Conservation (phyloP, 2,329 filamentous ascomycete genomes). For the Monilinia fructigena region DNA sequence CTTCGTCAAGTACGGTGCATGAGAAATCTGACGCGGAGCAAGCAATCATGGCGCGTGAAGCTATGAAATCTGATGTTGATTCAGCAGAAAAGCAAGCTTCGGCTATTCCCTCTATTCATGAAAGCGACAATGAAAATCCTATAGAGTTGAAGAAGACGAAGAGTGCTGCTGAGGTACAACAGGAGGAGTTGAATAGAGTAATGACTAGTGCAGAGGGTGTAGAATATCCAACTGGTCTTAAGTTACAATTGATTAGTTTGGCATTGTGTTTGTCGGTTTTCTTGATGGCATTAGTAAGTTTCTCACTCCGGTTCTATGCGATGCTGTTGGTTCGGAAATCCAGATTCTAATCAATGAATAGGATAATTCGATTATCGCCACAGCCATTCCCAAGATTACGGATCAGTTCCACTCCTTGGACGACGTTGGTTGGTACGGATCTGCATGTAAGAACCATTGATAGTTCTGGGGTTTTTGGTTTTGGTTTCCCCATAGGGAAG, state of each 20-base stretch:
- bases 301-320: background rate
- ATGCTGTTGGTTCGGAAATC: too few species aligned
- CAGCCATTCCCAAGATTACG: constrained; percentile 57
- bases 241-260: constrained; percentile 35
- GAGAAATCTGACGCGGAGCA: background rate
- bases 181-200: constrained; percentile 31
- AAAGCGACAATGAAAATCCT: background rate
- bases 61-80: background rate
- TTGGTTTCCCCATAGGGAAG: background rate
- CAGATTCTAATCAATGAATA: background rate
- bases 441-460: constrained; percentile 49
- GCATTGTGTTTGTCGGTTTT: constrained; percentile 39
- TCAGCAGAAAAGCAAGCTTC: background rate
- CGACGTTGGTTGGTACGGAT: constrained; percentile 57
- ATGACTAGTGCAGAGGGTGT: constrained; percentile 36
- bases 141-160: constrained; percentile 19
- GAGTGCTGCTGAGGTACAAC: constrained; percentile 25
- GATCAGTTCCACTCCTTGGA: constrained; percentile 50
- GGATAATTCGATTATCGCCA: constrained; percentile 40
- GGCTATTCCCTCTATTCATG: background rate
- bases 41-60: background rate
- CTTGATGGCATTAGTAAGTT: constrained; percentile 32
- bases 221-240: constrained; percentile 38
- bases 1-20: constrained; percentile 6
- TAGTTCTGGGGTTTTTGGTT: background rate